Conservation (phyloP, 2,329 filamentous ascomycete genomes). For the Trichoderma arundinaceum region DNA sequence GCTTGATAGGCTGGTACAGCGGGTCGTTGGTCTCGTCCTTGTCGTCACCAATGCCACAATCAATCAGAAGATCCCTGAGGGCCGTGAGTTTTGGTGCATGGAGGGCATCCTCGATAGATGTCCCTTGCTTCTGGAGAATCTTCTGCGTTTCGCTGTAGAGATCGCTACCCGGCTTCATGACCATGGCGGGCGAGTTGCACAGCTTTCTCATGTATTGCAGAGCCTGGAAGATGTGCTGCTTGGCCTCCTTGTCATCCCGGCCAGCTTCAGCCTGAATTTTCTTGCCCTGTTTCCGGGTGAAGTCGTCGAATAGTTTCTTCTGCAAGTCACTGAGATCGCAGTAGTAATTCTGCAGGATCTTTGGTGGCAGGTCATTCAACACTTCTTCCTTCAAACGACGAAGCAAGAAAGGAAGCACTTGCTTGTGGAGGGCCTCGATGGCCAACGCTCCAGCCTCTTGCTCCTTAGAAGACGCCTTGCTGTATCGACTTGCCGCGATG, state of each 20-base stretch:
- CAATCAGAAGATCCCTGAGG: constrained; percentile 90
- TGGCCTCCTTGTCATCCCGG: constrained; percentile 86
- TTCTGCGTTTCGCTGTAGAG: constrained; percentile 88
- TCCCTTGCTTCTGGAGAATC: constrained; percentile 77
- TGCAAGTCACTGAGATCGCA: constrained; percentile 96
- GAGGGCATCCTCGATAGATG: constrained; percentile 78
- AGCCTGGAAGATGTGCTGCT: constrained; percentile 98
- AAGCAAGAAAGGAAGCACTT: constrained; percentile 93
- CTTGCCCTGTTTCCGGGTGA: constrained; percentile 90
- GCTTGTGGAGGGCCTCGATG: constrained; percentile 98
- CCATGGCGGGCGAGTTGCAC: constrained; percentile 94
- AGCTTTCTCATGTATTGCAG: constrained; percentile 99
- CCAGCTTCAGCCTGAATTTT: constrained; percentile 83
- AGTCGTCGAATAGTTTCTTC: constrained; percentile 94
- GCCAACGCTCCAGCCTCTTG: constrained; percentile 95
- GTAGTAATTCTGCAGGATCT: constrained; percentile 99
- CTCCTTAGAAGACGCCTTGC: constrained; percentile 97
- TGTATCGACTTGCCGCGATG: constrained; percentile 91
- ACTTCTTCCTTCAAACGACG: constrained; percentile 98
- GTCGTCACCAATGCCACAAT: constrained; percentile 91
- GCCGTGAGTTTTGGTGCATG: constrained; percentile 95
- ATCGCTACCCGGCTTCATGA: constrained; percentile 92
- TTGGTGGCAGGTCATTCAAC: constrained; percentile 91
- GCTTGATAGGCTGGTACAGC: constrained; percentile 83
- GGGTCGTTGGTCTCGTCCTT: constrained; percentile 64